Evolutionary conservation across 2,329 filamentous ascomycete genomes (phyloP).

Genomic region (Waltergamsia citrina): DNA sequence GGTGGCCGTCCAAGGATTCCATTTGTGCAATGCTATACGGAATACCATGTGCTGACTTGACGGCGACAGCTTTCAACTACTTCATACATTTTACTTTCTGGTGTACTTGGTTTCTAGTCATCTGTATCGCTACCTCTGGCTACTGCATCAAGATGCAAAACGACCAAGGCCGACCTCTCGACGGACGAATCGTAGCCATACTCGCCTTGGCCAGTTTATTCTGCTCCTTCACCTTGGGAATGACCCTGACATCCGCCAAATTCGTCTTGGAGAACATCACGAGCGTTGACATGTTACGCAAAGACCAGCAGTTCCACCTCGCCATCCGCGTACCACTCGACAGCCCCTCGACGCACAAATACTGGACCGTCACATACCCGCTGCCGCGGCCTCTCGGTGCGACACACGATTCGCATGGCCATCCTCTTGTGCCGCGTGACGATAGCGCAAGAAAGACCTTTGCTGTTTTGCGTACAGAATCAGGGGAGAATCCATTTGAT

Average conservation of each 20-base stretch:
- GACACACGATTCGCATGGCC: constrained; percentile 6
- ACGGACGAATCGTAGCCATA: constrained; percentile 56
- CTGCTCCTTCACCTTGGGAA: constrained; percentile 67
- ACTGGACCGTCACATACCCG: constrained; percentile 49
- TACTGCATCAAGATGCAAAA: constrained; percentile 51
- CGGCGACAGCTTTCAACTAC: constrained; percentile 64
- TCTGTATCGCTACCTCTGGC: constrained; percentile 53
- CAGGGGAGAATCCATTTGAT: constrained; percentile 80
- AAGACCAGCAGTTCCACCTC: constrained; percentile 56
- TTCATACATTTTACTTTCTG: constrained; percentile 84
- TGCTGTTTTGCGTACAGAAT: constrained; percentile 64
- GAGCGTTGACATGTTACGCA: constrained; percentile 70
- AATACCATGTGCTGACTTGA: too few species aligned
- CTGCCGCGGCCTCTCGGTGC: constrained; percentile 23
- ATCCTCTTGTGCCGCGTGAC: constrained; percentile 22
- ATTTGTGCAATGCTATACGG: too few species aligned
- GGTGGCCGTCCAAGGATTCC: constrained; percentile 13
- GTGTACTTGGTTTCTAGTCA: constrained; percentile 55
- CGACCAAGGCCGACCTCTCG: constrained; percentile 25
- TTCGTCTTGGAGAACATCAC: constrained; percentile 68
- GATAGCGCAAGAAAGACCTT: constrained; percentile 55
- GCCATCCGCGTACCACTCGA: constrained; percentile 60
- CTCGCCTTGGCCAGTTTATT: constrained; percentile 65
- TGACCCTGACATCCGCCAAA: constrained; percentile 64
- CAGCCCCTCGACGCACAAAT: constrained; percentile 30